Percentiles rank a stretch among this genome's conserved stretches.
These are phyloP conservation scores for Dillenia suffruticosa DNA, from an alignment of 164 flowering plant species.

Conservation along the genomic window DNA sequence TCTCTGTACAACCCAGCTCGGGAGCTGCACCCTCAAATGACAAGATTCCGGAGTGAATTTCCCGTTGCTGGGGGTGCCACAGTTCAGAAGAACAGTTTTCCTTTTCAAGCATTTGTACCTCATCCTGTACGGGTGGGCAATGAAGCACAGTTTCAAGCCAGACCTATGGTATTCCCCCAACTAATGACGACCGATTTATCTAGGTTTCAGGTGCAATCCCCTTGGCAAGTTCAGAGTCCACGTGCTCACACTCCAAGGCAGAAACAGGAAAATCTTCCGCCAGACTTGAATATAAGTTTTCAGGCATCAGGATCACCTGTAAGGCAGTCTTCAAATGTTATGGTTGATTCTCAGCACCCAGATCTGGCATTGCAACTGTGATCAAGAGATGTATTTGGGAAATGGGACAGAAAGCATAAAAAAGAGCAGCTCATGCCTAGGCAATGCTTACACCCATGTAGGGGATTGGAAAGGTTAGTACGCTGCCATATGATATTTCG, in stretches of 20 bases:
- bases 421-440: too few species aligned
- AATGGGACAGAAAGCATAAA: neutral
- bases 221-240: constrained; percentile 52
- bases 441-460: too few species aligned
- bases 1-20: constrained; percentile 45
- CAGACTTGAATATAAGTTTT: constrained; percentile 83
- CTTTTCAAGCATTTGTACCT: constrained; percentile 35
- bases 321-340: constrained; percentile 49
- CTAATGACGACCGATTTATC: constrained; percentile 42
- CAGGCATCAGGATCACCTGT: constrained; percentile 79
- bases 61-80: constrained; percentile 32
- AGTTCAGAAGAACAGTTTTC: constrained; percentile 35
- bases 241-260: constrained; percentile 39
- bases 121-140: constrained; percentile 26
- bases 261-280: constrained; percentile 69
- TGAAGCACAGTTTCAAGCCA: constrained; percentile 38
- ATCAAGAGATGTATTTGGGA: constrained; percentile 4
- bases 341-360: constrained; percentile 85
- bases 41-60: constrained; percentile 32
- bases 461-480: too few species aligned
- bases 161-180: constrained; percentile 47
- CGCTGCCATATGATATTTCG: too few species aligned
- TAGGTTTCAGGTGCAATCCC: constrained; percentile 52
- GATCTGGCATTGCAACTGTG: constrained; percentile 94
- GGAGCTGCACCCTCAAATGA: constrained; percentile 34